Percentiles rank a stretch among this genome's conserved stretches.
Evolutionary conservation across 169 alveolate genomes (phyloP).

Genomic region (Plasmodium relictum): DNA sequence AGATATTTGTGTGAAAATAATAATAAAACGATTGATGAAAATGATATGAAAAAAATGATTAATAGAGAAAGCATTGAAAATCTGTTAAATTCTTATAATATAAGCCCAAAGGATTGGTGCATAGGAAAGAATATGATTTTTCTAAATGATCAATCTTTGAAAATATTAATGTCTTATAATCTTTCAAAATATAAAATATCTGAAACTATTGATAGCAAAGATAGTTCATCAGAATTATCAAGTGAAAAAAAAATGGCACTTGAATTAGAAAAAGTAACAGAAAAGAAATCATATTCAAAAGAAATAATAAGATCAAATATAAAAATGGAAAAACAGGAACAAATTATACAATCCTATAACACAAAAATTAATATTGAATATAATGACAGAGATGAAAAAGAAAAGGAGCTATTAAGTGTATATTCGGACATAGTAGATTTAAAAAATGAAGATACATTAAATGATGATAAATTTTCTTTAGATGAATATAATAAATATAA

Average conservation of each 20-base stretch:
- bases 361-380: too few species aligned
- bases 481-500: too few species aligned
- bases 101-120: slow-evolving; percentile 27
- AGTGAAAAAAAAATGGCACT: too few species aligned
- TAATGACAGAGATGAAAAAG: not conserved
- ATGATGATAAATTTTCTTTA: too few species aligned
- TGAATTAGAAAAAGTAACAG: not conserved
- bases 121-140: slow-evolving; percentile 21
- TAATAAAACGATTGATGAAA: not conserved
- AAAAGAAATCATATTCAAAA: not conserved
- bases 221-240: too few species aligned
- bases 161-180: not conserved
- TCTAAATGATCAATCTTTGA: slow-evolving; percentile 6
- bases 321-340: not conserved
- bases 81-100: not conserved
- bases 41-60: not conserved
- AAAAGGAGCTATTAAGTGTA: not conserved
- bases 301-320: not conserved
- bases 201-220: too few species aligned
- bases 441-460: too few species aligned
- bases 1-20: not conserved
- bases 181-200: not conserved
- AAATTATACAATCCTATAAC: too few species aligned
- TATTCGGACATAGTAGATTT: too few species aligned
- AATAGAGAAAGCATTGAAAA: not conserved